Evolutionary conservation across 306 rosid species (phyloP), one percentile per base, ranked within the genome.

Genomic region (Vigna trinervia): DNA sequence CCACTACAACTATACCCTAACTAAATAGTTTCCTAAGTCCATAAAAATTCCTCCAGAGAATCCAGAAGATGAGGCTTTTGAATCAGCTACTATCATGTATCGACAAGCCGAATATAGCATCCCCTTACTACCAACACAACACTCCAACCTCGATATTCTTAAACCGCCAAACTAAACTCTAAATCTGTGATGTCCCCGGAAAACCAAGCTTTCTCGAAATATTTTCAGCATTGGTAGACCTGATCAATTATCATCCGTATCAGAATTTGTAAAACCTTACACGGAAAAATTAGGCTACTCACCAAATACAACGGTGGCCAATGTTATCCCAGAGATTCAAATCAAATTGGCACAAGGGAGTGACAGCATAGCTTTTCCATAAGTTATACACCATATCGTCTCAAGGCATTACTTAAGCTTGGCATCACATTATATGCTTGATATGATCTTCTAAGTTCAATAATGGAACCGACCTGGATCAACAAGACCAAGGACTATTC

Each of bases 401-500:
- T 90, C 80, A 95, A 72, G 59, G 97, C 98, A 73, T 88, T 92
- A 87, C 99, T 95, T 78, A 92, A 87, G 85, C 94, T 82, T 69
- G 97, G 99, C 99, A 95, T 95, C 36, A 95, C 99, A 58, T 95
- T 95, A 61, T 95, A 95, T 32, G 97, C 99, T 83, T 95, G 99
- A 82, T 92, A 95, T 6, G 97, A 95, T 88, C 99, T 88, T 89
- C 99, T 86, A 8, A 95, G 94, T 81, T 95, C 99, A 68, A 95
- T 95, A 59, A 95, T 92, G 59, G 99, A 95, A 85, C 97, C 97
- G 50, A 95, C 99, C 99, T 92, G 90, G 67, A 84, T 64, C 85
- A 74, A 74, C 74, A 77, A 80, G 81, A 86, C 47, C 73, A 81
- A 87, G 43, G 69, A 68, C 69, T 59, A 56, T 51, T 83, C 48